phyloP scores from a whole-genome alignment of 176 grass and related monocot species.

The Poa annua region DNA sequence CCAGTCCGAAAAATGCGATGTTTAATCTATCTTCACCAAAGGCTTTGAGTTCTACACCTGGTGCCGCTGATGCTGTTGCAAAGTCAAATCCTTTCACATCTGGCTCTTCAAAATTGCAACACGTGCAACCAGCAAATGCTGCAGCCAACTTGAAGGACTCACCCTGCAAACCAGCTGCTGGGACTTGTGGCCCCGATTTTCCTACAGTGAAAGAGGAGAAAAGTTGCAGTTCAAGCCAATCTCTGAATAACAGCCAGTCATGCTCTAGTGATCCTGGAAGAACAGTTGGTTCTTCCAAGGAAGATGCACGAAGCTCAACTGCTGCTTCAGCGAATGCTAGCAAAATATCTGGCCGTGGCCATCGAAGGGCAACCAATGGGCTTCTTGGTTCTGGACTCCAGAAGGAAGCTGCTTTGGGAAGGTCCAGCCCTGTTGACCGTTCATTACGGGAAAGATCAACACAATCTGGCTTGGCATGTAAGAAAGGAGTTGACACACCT shows the following conservation, averaged over 20 bases:
- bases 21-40: too few species aligned
- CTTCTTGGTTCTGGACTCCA: conserved; percentile 51
- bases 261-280: conserved; percentile 82
- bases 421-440: too few species aligned
- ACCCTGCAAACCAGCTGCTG: conserved; percentile 42
- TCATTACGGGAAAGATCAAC: conserved; percentile 60
- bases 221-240: conserved; percentile 91
- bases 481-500: conserved; percentile 56
- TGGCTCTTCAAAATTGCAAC: conserved; percentile 45
- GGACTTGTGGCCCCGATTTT: conserved; percentile 48
- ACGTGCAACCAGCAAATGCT: conserved; percentile 29
- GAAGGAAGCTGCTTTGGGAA: conserved; percentile 57
- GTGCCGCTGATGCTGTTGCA: conserved; percentile 35
- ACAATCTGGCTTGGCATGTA: conserved; percentile 59
- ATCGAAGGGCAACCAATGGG: conserved; percentile 65
- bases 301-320: conserved; percentile 86
- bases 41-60: conserved; percentile 50
- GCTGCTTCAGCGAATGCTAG: conserved; percentile 69
- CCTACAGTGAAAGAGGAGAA: conserved; percentile 76
- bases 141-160: conserved; percentile 48
- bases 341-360: conserved; percentile 63
- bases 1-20: too few species aligned
- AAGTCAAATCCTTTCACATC: conserved; percentile 36
- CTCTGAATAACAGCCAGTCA: conserved; percentile 87
- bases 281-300: conserved; percentile 67